Evolutionary conservation across 176 grass and related monocot species (phyloP), one percentile per base, ranked within the genome.

Genomic region (Eragrostis nindensis): DNA sequence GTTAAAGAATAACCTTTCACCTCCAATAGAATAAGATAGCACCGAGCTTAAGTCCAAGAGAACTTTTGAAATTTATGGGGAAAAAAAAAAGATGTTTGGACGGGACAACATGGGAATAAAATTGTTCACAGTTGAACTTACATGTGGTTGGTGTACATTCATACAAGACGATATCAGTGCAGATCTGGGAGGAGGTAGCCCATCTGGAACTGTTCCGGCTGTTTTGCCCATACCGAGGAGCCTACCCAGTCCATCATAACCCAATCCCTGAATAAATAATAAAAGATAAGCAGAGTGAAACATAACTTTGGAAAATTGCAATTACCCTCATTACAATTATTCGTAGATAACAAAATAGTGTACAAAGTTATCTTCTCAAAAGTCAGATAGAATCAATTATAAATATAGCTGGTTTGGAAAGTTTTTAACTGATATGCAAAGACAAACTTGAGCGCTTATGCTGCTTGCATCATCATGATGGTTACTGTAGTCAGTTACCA

Each of bases 1-100:
- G 90, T 94, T 90, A 98, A 89, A 52, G 88, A 87, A 83, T 90
- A 89, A 76, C 88, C 82, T 84, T 87, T 93, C 24, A 98, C 85
- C 95, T 98, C 88, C 87, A 87, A 52, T 49, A 61, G 38, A 80
- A 77, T 42, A 81, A 67, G 10, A 50, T 64, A 79, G 17, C 52
- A 74, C 53, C 68, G 81, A 46, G 84, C 45, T 72, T 75, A 84
- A 55, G 47, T 47, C 24, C 43, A 87, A 63, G 21, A 25, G 19
- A 84, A 68, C 53, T 70, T n/a, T 86, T 6, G 79, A 62, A 24
- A 49, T 66, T 78, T 18, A 74, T n/a, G n/a, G n/a, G n/a, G n/a
- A n/a, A n/a, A n/a, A 38, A 24, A 54, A 54, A 9, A 19, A 16
- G 24, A 80, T 68, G 42, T 54, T 83, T 50, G 74, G 19, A 55